These are phyloP conservation scores for Amanita jacksonii DNA, from an alignment of 768 basidiomycete genomes.

Conservation along the genomic window DNA sequence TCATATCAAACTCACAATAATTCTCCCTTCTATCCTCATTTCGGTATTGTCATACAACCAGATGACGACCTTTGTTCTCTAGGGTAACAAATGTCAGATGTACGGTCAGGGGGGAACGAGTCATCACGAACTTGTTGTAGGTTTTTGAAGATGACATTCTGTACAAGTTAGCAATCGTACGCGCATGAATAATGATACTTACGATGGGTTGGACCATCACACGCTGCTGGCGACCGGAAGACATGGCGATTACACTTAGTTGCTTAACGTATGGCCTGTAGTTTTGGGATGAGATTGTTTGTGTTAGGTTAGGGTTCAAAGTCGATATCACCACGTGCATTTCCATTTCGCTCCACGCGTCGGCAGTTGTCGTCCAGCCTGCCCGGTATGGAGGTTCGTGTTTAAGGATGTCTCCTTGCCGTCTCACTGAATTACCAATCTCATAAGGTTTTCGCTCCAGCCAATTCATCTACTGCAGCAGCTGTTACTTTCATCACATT, in stretches of 20 bases:
- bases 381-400: constrained; percentile 20
- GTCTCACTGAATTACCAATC: not conserved
- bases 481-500: constrained; percentile 99
- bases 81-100: constrained; percentile 12
- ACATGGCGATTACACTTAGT: constrained; percentile 47
- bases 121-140: constrained; percentile 59
- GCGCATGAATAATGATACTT: constrained; percentile 22
- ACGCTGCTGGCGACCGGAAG: constrained; percentile 74
- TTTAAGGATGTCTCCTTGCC: not conserved
- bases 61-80: constrained; percentile 81
- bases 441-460: constrained; percentile 54
- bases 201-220: constrained; percentile 99
- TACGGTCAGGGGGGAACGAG: not conserved
- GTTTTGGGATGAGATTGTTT: constrained; percentile 11
- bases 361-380: too few species aligned
- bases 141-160: constrained; percentile 99
- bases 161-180: not conserved
- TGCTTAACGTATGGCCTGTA: constrained; percentile 9
- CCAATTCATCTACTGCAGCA: constrained; percentile 91
- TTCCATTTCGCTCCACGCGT: constrained; percentile 4
- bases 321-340: constrained; percentile 14
- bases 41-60: constrained; percentile 98
- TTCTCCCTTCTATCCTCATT: constrained; percentile 92
- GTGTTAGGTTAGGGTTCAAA: constrained; percentile 18
- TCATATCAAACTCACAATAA: constrained; percentile 62